Evolutionary conservation across 352 stramenopile genomes (phyloP).

Genomic region (Pythium aquatile): DNA sequence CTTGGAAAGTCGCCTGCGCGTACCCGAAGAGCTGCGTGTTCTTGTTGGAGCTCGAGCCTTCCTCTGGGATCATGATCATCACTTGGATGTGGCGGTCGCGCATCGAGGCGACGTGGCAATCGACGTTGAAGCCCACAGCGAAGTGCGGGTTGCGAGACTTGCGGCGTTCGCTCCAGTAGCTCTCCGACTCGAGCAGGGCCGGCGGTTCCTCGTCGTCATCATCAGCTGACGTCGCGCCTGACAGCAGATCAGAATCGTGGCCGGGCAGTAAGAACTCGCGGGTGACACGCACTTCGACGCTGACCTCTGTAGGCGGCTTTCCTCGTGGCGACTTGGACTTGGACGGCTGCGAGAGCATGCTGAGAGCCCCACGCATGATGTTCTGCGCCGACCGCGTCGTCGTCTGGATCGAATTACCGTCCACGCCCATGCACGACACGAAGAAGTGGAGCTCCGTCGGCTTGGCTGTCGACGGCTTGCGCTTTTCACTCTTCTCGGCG

Average conservation of each 20-base stretch:
- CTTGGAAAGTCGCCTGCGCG: conserved; percentile 74
- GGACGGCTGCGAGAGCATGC: conserved; percentile 53
- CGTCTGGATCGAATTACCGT: conserved; percentile 49
- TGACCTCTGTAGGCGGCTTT: conserved; percentile 62
- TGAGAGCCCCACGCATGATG: conserved; percentile 70
- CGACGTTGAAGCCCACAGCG: conserved; percentile 61
- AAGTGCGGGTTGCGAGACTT: conserved; percentile 66
- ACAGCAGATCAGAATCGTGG: conserved; percentile 11
- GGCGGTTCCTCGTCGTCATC: background rate
- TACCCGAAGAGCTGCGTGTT: conserved; percentile 71
- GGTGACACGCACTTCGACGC: conserved; percentile 61
- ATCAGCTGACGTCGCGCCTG: no score
- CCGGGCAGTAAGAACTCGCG: conserved; percentile 43
- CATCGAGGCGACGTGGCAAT: conserved; percentile 41
- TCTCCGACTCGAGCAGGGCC: conserved; percentile 44
- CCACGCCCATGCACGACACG: conserved; percentile 58
- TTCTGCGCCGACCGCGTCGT: conserved; percentile 63
- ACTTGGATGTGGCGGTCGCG: conserved; percentile 73
- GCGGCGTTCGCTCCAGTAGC: conserved; percentile 68
- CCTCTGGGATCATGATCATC: conserved; percentile 77
- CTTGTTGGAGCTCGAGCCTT: conserved; percentile 57
- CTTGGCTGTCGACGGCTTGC: conserved; percentile 4
- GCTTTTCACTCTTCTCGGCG: background rate
- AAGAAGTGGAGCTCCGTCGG: conserved; percentile 62
- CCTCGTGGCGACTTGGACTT: conserved; percentile 44